Base-by-base conservation (phyloP, 2,329 filamentous ascomycete genomes). In the Nemania sp. region DNA sequence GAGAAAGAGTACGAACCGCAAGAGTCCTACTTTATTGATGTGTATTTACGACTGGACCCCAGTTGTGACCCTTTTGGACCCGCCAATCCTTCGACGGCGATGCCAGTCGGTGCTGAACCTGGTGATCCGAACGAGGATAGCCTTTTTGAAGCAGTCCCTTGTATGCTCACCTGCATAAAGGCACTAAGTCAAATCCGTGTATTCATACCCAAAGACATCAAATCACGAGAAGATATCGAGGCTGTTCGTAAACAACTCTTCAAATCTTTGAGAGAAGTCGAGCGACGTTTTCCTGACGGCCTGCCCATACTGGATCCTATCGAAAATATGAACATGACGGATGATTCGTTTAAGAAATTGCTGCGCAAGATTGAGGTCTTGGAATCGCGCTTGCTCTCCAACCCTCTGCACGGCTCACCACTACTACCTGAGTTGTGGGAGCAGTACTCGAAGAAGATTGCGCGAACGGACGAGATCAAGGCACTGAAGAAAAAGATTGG, bases 281-380 rank as follows among this genome's bases (percentile, higher is more conserved):
- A 90, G 76, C 87, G 87, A 67, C 88, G 95, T 25, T 98, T 99
- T 78, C 92, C 93, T 0, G 95, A 99, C 72, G 95, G 95, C 2
- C 80, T 99, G 58, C 90, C 95, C 2, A 82, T 93, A 6, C 79
- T 99, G 17, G 95, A 99, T 71, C 95, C 95, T 0, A 89, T 99
- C 40, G 93, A 98, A 75, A 93, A 97, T 72, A 98, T 99, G 95
- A 85, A 87, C 29, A 98, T 99, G 70, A 89, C 83, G 3, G 95
- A 98, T 70, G 92, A 97, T 1, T 88, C 87, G 0, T 98, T 99
- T 80, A 97, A 96, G 81, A 92, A 92, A 74, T 85, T 97, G 3
- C 84, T 98, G 58, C 80, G 92, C 76, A 98, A 98, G 85, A 97
- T 99, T 63, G 95, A 99, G 77, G 91, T 98, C 11, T 85, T 99